Percentiles rank a stretch among this genome's conserved stretches.
Conservation (phyloP, 257 asterid species). For the Plectranthus barbatus region DNA sequence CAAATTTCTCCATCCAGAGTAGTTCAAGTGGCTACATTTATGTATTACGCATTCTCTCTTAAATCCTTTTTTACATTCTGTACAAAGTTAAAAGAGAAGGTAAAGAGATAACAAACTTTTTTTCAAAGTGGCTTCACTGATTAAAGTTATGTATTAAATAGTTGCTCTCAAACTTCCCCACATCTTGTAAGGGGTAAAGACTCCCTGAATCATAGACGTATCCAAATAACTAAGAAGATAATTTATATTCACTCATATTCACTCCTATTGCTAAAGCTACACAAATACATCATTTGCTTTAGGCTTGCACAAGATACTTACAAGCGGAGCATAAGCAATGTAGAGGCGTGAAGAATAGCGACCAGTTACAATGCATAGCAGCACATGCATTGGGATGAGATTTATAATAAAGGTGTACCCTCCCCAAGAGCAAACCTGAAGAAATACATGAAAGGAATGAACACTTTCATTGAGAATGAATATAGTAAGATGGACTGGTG, state of each 20-base stretch:
- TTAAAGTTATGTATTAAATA: no score
- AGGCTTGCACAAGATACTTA: constrained; percentile 36
- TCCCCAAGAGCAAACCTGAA: constrained; percentile 99
- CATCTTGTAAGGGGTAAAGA: not conserved
- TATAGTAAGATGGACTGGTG: constrained; percentile 5
- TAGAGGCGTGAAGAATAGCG: constrained; percentile 94
- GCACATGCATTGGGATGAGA: constrained; percentile 98
- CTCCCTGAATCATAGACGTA: not conserved
- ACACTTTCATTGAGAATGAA: constrained; percentile 1
- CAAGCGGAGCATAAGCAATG: constrained; percentile 96
- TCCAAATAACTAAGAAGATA: no score
- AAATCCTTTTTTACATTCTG: no score
- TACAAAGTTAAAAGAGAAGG: no score
- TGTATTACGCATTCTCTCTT: no score
- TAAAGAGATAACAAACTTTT: no score
- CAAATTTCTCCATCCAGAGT: not conserved
- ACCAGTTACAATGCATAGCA: constrained; percentile 92
- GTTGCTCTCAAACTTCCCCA: not conserved
- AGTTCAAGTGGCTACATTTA: no score
- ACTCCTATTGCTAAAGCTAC: not conserved
- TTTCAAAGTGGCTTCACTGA: no score
- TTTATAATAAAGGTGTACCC: constrained; percentile 97
- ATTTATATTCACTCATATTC: no score
- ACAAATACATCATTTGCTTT: not conserved
- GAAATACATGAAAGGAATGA: constrained; percentile 13